Evolutionary conservation across 805 yeast species (phyloP).

Genomic region (Wickerhamomyces chambardii): DNA sequence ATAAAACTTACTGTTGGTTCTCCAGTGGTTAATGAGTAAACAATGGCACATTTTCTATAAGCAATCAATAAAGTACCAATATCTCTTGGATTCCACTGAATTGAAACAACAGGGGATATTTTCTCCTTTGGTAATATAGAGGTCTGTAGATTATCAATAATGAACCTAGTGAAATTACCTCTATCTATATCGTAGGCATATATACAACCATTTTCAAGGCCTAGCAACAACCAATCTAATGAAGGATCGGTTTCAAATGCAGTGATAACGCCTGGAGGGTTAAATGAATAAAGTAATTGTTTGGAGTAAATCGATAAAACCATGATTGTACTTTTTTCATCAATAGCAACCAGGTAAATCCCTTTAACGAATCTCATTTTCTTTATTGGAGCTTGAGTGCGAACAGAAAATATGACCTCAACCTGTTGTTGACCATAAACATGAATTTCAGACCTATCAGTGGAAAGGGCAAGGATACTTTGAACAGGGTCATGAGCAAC

Average conservation of each 20-base stretch:
- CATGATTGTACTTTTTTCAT: slow-evolving; percentile 47
- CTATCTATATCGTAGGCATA: slow-evolving; percentile 77
- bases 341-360: slow-evolving; percentile 68
- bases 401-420: slow-evolving; percentile 51
- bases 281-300: slow-evolving; percentile 47
- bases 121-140: slow-evolving; percentile 44
- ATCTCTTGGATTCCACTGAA: slow-evolving; percentile 87
- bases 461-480: slow-evolving; percentile 73
- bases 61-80: slow-evolving; percentile 69
- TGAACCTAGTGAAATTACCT: slow-evolving; percentile 52
- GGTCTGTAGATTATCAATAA: slow-evolving; percentile 66
- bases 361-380: slow-evolving; percentile 68
- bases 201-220: slow-evolving; percentile 67
- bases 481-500: slow-evolving; percentile 85
- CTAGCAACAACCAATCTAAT: slow-evolving; percentile 78
- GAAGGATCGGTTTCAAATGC: slow-evolving; percentile 77
- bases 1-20: slow-evolving; percentile 46
- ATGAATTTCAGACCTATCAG: slow-evolving; percentile 59
- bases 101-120: slow-evolving; percentile 52
- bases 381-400: slow-evolving; percentile 39
- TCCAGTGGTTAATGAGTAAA: slow-evolving; percentile 57
- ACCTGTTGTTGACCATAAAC: slow-evolving; percentile 83
- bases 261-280: slow-evolving; percentile 59
- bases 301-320: slow-evolving; percentile 66
- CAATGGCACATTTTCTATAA: slow-evolving; percentile 59